Evolutionary conservation across 108 stramenopile species (phyloP).

Genomic region (Fragilariopsis cylindrus): DNA sequence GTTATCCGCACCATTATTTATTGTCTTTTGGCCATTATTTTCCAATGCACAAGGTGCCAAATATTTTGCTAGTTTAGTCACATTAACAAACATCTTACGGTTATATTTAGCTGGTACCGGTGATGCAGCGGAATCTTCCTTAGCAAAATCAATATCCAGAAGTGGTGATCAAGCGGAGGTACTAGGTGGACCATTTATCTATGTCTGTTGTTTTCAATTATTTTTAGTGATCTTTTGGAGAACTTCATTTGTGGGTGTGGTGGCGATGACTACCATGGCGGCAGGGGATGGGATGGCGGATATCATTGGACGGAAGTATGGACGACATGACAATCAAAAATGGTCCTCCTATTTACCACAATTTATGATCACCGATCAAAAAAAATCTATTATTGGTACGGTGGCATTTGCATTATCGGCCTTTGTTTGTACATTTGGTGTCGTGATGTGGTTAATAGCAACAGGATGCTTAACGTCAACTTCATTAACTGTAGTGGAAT

Average conservation of each 20-base stretch:
- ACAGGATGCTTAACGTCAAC: constrained; percentile 45
- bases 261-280: constrained; percentile 73
- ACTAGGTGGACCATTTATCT: constrained; percentile 81
- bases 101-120: constrained; percentile 59
- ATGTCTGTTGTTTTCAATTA: constrained; percentile 53
- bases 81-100: constrained; percentile 50
- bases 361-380: constrained; percentile 17
- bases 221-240: constrained; percentile 71
- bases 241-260: constrained; percentile 49
- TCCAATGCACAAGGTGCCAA: constrained; percentile 60
- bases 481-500: constrained; percentile 19
- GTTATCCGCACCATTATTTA: constrained; percentile 70
- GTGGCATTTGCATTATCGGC: constrained; percentile 58
- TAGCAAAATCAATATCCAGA: constrained; percentile 70
- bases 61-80: constrained; percentile 65
- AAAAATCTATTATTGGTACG: constrained; percentile 74
- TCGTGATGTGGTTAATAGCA: constrained; percentile 48
- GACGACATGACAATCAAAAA: constrained; percentile 63
- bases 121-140: constrained; percentile 40
- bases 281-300: constrained; percentile 86
- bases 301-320: constrained; percentile 70
- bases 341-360: constrained; percentile 16
- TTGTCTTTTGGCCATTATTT: constrained; percentile 76
- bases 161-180: constrained; percentile 71
- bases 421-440: constrained; percentile 41